Base-by-base conservation (phyloP, 75 land plant species). In the Pinus tabuliformis region DNA sequence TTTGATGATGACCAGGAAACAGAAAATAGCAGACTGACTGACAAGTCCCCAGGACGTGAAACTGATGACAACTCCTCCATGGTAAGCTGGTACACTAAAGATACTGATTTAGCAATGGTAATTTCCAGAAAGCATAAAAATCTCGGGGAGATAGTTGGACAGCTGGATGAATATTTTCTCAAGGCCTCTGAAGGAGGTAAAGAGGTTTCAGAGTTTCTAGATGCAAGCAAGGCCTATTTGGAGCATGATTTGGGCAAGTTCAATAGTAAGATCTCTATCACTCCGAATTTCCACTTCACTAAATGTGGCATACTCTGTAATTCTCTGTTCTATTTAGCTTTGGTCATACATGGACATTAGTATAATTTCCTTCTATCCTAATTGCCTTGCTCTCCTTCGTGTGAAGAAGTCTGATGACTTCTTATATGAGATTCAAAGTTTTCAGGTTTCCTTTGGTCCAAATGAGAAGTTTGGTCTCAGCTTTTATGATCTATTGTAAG, bases 161-260 rank as follows among this genome's bases (percentile, higher is more conserved):
- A 93, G 83, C 61, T 96, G 12, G 99, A 96, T 81, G 92, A 91
- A 2, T 83, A 81, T 76, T 96, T 96, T 78, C 70, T 93, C 58
- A 89, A 93, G 76, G 99, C 97, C 70, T 89, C 90, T 5, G 90
- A 86, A n/a, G 80, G 86, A 30, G 92, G 87, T 28, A 82, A 80
- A 61, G 85, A 83, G 24, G 77, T 93, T 33, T 86, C 86, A n/a
- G 77, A 81, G 70, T 39, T 91, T 60, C 64, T 94, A 57, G 99
- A 96, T 64, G 74, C 87, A 22, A 80, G 78, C 36, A 74, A 75
- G 28, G 73, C 76, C 13, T 64, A 63, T 62, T 78, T 59, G 21
- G 74, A 57, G 7, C 78, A 66, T 33, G 68, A 78, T 77, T 73
- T 80, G 60, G 78, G 76, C 26, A 81, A 80, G 56, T 76, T 36